Conservation (phyloP, 805 yeast species). For the Ogataea wickerhamii region DNA sequence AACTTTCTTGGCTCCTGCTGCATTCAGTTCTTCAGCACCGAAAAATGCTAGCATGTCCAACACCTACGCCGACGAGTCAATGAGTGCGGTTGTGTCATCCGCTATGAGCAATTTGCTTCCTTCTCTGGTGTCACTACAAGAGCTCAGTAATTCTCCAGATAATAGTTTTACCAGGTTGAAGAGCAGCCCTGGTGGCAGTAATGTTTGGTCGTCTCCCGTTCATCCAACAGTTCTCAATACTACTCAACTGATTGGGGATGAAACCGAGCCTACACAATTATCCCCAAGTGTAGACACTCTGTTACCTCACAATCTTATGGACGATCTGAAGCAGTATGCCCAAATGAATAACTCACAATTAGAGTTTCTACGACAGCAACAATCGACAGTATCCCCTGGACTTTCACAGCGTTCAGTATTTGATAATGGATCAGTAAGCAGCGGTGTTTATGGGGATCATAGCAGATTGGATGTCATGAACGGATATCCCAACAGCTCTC, state of each 20-base stretch:
- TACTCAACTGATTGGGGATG: background rate
- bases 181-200: conserved; percentile 11
- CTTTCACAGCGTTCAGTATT: conserved; percentile 15
- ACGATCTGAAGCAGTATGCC: conserved; percentile 20
- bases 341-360: conserved; percentile 4
- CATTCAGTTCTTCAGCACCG: conserved; percentile 11
- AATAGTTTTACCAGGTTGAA: conserved; percentile 10
- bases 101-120: conserved; percentile 24
- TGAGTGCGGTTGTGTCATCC: conserved; percentile 18
- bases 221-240: conserved; percentile 6
- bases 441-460: conserved; percentile 9
- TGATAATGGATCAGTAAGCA: conserved; percentile 11
- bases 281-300: conserved; percentile 24
- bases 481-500: background rate
- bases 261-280: conserved; percentile 5
- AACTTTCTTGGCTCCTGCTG: background rate
- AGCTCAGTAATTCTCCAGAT: conserved; percentile 16
- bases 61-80: conserved; percentile 15
- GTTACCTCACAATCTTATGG: conserved; percentile 30
- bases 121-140: conserved; percentile 9
- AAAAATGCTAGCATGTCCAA: conserved; percentile 5
- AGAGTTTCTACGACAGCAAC: conserved; percentile 5
- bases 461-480: conserved; percentile 8
- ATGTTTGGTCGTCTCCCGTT: conserved; percentile 14
- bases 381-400: conserved; percentile 12